Conservation (phyloP, 2,329 filamentous ascomycete genomes). For the Ophiostoma fasciatum region DNA sequence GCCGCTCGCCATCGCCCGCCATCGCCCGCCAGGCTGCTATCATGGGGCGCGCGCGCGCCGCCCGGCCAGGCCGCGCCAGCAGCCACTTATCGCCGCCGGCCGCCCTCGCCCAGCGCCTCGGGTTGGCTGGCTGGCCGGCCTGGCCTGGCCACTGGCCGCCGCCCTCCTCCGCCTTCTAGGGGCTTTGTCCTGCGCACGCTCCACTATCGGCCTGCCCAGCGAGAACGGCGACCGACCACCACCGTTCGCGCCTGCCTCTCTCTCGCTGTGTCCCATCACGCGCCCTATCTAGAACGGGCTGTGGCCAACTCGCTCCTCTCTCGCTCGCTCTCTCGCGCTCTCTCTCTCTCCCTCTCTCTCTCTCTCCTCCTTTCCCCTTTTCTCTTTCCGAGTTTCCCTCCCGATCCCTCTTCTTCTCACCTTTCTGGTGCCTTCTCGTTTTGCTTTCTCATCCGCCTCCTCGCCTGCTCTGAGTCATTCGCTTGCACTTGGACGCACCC, state of each 20-base stretch:
- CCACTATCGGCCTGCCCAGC: no score
- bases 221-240: no score
- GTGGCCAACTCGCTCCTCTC: no score
- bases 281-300: no score
- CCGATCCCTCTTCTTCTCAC: background rate
- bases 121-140: background rate
- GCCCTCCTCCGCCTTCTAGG: slow-evolving; percentile 1
- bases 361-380: background rate
- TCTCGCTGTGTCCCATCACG: background rate
- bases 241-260: no score
- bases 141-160: no score
- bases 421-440: background rate
- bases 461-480: slow-evolving; percentile 10
- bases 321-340: background rate
- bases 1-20: slow-evolving; percentile 9
- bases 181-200: background rate
- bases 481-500: slow-evolving; percentile 9
- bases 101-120: background rate
- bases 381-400: background rate
- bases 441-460: background rate
- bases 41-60: no score
- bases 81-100: slow-evolving; percentile 2
- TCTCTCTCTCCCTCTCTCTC: no score
- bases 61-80: no score
- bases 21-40: slow-evolving; percentile 3